Evolutionary conservation across 371 early-diverging fungal genomes (phyloP), one percentile per base, ranked within the genome.

Genomic region (Mucor circinelloides): DNA sequence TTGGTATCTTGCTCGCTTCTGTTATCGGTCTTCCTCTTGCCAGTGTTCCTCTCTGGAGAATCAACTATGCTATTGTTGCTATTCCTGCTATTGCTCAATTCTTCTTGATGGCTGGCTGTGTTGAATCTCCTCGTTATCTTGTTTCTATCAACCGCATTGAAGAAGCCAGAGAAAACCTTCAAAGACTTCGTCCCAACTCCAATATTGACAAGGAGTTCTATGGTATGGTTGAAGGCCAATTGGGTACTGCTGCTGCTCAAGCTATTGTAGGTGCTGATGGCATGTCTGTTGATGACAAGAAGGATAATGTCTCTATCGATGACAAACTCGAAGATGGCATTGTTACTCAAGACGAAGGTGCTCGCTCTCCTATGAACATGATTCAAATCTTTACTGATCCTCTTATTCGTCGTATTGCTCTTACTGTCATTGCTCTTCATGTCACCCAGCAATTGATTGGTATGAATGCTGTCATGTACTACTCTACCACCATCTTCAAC

Each of bases 381-480:
- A n/a, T 61, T 10, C 65, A 79, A 21, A 67, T 86, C 12, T 78
- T 86, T 62, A 66, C 58, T 13, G 78, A 83, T 42, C 78, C 72
- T 28, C 54, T 66, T 34, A 77, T 82, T 46, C 69, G 78, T 2
- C 89, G 89, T 61, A 74, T 94, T 44, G 83, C 90, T 21, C 10
- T 74, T 2, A 76, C 78, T 30, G 79, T 80, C 28, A 25, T 85
- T n/a, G 21, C 71, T 17, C 59, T 85, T 21, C 84, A 86, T 58
- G 72, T 74, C 3, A 65, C 75, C 23, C 97, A 96, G 70, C 95
- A 95, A 77, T 75, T 93, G 12, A 84, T 89, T 12, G 95, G 95
- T 23, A 94, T 97, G 79, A 94, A 95, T 68, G 93, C 90, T 50
- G 85, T 91, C 57, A 79, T 90, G 67, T 86, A 90, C 69, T 95